Conservation (phyloP, 352 stramenopile genomes). For the Thalassiosira livingstoniorum region DNA sequence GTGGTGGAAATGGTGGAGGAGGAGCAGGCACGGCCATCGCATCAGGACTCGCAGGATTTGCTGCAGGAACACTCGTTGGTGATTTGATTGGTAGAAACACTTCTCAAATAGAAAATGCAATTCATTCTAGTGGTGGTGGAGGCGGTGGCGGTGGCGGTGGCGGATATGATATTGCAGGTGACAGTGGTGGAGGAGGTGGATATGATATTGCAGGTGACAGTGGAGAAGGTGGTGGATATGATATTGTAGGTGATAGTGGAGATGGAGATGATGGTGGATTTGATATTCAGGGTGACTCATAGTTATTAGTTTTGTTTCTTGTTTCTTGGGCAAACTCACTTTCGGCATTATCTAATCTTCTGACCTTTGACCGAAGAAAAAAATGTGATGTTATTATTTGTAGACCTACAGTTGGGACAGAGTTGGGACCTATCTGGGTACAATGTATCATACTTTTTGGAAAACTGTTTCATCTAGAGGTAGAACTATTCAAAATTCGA, state of each 20-base stretch:
- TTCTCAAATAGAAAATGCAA: conserved; percentile 3
- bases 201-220: conserved; percentile 44
- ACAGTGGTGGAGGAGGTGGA: conserved; percentile 22
- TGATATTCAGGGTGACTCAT: conserved; percentile 33
- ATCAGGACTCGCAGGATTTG: conserved; percentile 49
- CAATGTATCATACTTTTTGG: too few species aligned
- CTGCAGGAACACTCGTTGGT: conserved; percentile 38
- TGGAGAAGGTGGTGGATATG: conserved; percentile 23
- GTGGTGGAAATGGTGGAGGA: not conserved
- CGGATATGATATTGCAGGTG: conserved; percentile 12
- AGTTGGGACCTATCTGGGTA: too few species aligned
- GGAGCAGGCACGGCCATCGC: conserved; percentile 38
- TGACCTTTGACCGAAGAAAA: too few species aligned
- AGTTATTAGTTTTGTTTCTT: too few species aligned
- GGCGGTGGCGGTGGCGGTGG: not conserved
- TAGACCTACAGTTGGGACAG: too few species aligned
- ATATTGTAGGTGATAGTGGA: conserved; percentile 27
- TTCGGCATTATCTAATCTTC: too few species aligned
- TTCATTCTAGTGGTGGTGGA: not conserved
- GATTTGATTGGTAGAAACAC: conserved; percentile 44
- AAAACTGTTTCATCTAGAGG: too few species aligned
- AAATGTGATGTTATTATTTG: too few species aligned
- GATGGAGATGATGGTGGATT: conserved; percentile 23
- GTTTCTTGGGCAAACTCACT: too few species aligned
- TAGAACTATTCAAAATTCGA: too few species aligned